Percentiles rank a stretch among this genome's conserved stretches.
These are phyloP conservation scores for Solanum sitiens DNA, from an alignment of 257 asterid genomes.

Conservation along the genomic window DNA sequence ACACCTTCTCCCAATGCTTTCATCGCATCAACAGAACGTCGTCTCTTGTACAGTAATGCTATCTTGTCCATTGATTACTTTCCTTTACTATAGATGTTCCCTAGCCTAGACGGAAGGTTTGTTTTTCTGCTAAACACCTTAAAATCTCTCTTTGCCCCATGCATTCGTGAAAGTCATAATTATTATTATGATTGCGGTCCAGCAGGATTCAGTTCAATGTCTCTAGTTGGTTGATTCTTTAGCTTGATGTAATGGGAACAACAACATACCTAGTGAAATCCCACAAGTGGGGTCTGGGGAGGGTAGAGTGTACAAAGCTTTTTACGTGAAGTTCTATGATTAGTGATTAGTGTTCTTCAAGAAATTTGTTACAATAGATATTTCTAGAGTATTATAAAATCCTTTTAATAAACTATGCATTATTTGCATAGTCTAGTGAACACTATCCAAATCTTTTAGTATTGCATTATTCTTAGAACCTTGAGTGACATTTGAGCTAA, in stretches of 20 bases:
- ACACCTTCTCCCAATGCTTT: neutral
- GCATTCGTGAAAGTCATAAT: neutral
- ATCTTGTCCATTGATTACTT: neutral
- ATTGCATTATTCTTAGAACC: neutral
- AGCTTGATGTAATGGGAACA: neutral
- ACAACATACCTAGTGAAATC: neutral
- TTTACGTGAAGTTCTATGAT: neutral
- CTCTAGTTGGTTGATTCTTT: neutral
- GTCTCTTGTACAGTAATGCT: neutral
- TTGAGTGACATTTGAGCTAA: neutral
- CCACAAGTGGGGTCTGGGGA: neutral
- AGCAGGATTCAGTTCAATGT: neutral
- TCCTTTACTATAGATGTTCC: neutral
- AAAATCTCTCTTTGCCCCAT: neutral
- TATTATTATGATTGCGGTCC: neutral
- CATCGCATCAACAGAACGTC: neutral
- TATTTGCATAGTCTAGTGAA: neutral
- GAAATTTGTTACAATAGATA: neutral
- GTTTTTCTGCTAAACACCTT: neutral
- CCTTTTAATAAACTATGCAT: neutral
- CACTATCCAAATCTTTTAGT: neutral
- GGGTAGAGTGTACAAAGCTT: neutral
- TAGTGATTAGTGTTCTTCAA: neutral
- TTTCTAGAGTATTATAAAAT: neutral
- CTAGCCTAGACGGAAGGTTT: neutral